Percentiles rank a stretch among this genome's conserved stretches.
phyloP scores from a whole-genome alignment of 1,139 yeast species.

The Pichia sp. region DNA sequence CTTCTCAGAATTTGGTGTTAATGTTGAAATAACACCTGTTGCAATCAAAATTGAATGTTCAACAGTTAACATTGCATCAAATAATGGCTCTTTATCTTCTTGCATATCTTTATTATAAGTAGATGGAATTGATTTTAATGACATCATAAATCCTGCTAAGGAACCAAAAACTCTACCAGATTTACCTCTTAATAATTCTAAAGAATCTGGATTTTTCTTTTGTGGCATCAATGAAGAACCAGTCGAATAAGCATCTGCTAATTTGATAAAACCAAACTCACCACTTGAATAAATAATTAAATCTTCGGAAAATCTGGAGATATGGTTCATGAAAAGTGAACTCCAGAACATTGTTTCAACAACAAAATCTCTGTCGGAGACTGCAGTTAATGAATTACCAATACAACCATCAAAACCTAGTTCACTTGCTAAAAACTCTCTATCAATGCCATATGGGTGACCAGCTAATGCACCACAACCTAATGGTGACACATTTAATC shows the following conservation, averaged over 20 bases:
- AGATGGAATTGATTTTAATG: conserved; percentile 91
- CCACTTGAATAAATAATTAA: conserved; percentile 93
- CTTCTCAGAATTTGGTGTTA: conserved; percentile 59
- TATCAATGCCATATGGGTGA: conserved; percentile 95
- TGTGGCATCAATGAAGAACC: conserved; percentile 99
- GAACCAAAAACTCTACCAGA: conserved; percentile 96
- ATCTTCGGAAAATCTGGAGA: conserved; percentile 91
- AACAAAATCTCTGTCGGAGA: conserved; percentile 94
- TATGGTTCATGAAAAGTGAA: conserved; percentile 89
- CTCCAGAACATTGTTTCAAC: conserved; percentile 97
- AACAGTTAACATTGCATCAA: conserved; percentile 83
- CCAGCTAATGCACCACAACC: conserved; percentile 99
- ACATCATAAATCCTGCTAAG: conserved; percentile 91
- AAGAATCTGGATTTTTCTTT: conserved; percentile 94
- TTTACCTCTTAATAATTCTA: conserved; percentile 92
- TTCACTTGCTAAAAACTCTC: conserved; percentile 76
- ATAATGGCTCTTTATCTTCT: conserved; percentile 96
- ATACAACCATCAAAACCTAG: conserved; percentile 78
- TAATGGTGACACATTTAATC: conserved; percentile 84
- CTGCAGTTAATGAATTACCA: conserved; percentile 93
- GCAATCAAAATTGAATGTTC: conserved; percentile 92
- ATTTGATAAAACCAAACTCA: conserved; percentile 87
- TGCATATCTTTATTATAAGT: conserved; percentile 98
- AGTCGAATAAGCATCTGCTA: conserved; percentile 96
- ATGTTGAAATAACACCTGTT: conserved; percentile 90